Evolutionary conservation across 352 stramenopile species (phyloP), one percentile per base, ranked within the genome.

Genomic region (Pythium dissimile): DNA sequence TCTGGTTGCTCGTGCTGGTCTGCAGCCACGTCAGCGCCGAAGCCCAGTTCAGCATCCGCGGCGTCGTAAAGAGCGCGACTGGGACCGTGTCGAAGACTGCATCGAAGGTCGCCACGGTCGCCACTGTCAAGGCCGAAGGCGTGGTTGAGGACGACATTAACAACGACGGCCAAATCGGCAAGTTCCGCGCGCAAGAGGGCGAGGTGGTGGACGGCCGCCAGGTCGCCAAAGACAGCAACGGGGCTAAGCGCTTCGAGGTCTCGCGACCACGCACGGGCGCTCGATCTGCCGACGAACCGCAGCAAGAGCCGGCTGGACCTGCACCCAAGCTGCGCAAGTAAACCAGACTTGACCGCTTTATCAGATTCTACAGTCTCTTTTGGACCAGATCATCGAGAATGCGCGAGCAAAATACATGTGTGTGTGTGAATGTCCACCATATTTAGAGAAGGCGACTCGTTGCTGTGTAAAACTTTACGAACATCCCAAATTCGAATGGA

Each of bases 151-250:
- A 52, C 10, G 55, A 63, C 38, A 16, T 55, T n/a, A 63, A 63
- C 55, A 63, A 55, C 21, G 55, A 63, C 55, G 55, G 55, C 18
- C 55, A 63, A 46, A 52, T 57, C 46, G 55, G 55, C 35, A 23
- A 51, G 55, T 63, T 63, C 55, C 55, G 55, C 27, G 32, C 55
- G 46, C 46, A 49, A 27, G 55, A 56, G n/a, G 37, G 50, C 15
- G 46, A n/a, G 7, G 32, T 42, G n/a, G 46, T n/a, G n/a, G n/a
- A 57, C 46, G 42, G 39, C 23, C 46, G 55, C 46, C 23, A 63
- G 28, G 54, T 63, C n/a, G 16, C 3, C 15, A 21, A 20, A 26
- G 55, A 63, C 47, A 32, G 24, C 13, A 63, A 63, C 20, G 55
- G 46, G 10, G 37, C 28, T 5, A 28, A 21, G 18, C 55, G 55